phyloP scores from a whole-genome alignment of 495 filamentous ascomycete genomes.

The Xylaria castorea region DNA sequence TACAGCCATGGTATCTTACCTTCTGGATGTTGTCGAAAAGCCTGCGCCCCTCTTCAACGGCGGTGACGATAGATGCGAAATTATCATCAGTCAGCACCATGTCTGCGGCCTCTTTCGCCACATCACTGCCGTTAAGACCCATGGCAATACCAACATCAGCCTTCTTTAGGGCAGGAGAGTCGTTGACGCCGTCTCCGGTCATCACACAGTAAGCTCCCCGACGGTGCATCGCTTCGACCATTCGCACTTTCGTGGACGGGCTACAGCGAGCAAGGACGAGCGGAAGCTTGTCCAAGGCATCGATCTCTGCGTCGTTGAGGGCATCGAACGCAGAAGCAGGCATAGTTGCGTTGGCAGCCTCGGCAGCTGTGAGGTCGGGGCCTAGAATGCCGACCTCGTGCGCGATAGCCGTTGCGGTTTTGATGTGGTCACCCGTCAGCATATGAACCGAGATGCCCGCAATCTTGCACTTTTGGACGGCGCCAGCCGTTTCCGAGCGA shows the following conservation, averaged over 20 bases:
- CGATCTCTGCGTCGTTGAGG: slow-evolving; percentile 68
- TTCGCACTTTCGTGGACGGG: slow-evolving; percentile 76
- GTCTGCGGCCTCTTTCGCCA: slow-evolving; percentile 85
- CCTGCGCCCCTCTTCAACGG: slow-evolving; percentile 66
- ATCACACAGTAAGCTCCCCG: slow-evolving; percentile 69
- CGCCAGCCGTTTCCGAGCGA: slow-evolving; percentile 65
- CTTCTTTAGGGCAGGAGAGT: slow-evolving; percentile 78
- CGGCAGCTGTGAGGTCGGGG: slow-evolving; percentile 42
- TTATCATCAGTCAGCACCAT: slow-evolving; percentile 85
- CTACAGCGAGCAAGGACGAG: slow-evolving; percentile 75
- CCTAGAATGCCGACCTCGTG: slow-evolving; percentile 54
- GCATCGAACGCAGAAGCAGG: slow-evolving; percentile 73
- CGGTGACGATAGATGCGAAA: slow-evolving; percentile 79
- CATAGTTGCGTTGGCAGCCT: slow-evolving; percentile 53
- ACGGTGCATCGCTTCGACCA: slow-evolving; percentile 78
- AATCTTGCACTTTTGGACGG: slow-evolving; percentile 57
- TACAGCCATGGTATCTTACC: slow-evolving; percentile 29
- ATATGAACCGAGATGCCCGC: slow-evolving; percentile 68
- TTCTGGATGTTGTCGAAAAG: slow-evolving; percentile 77
- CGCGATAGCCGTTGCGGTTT: slow-evolving; percentile 68
- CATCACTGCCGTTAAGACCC: slow-evolving; percentile 78
- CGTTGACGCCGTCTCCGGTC: slow-evolving; percentile 92
- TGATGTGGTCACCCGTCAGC: slow-evolving; percentile 70
- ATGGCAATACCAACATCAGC: slow-evolving; percentile 89
- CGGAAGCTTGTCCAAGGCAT: slow-evolving; percentile 68